Evolutionary conservation across 1,284 basidiomycete species (phyloP), one percentile per base, ranked within the genome.

Genomic region (Leccinum holopus): DNA sequence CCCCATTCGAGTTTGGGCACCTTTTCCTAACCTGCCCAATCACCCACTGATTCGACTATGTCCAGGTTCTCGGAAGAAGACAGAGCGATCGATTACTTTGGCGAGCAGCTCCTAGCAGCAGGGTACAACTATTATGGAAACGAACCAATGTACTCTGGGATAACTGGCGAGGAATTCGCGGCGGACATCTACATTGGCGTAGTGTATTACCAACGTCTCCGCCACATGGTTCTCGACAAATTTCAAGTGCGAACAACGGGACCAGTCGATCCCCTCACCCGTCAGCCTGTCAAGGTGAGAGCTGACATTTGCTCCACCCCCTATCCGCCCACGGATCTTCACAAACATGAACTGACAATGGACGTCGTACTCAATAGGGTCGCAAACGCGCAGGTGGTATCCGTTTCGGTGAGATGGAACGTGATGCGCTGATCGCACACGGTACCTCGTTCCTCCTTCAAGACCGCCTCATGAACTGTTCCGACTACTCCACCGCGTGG

Each of bases 191-290:
- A 99, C 79, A 86, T 99, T 65, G 97, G 97, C 25, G 90, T 98
- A 54, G 97, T 99, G 58, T 98, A 98, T 81, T 99, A 99, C 79
- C 97, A 99, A 77, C 91, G 97, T 64, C 83, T 99, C 64, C 88
- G 97, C 69, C 97, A 99, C 85, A 99, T 99, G 97, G 97, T 99
- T 60, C 85, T 98, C 71, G 97, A 99, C 83, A 99, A 99, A 80
- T 99, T 97, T 85, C 97, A 99, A 81, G 96, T 98, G 41, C 90
- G 97, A 70, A 98, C 97, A 32, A 98, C 95, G 30, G 97, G 97
- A 4, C 96, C 96, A 10, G 94, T 99, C 44, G 97, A 99, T 78
- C 89, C 92, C 30, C 81, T 98, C 54, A 99, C 97, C 5, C 87
- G 95, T 67, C 97, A 99, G 76, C 97, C 97, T 55, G 94, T 99